phyloP scores from a whole-genome alignment of 148 eudicot genomes.

The Silene uniflora region DNA sequence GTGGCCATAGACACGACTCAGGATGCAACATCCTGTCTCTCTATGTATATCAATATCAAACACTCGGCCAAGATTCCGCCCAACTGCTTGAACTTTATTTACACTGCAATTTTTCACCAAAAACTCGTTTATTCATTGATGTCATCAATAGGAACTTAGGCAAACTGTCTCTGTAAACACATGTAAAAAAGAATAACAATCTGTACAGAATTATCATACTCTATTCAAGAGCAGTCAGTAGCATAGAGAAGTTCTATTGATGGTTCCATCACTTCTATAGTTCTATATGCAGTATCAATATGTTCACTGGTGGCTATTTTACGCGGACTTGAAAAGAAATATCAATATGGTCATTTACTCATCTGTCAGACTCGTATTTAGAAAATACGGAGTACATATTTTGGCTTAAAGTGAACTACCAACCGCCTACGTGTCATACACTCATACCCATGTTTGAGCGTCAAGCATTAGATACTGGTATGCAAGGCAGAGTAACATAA shows the following conservation, averaged over 20 bases:
- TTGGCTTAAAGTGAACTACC: background rate
- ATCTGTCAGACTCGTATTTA: too few relatives aligned
- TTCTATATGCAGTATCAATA: too few relatives aligned
- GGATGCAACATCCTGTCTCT: background rate
- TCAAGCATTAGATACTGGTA: background rate
- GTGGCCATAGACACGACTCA: background rate
- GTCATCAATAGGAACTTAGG: background rate
- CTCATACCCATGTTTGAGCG: background rate
- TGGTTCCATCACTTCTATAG: too few relatives aligned
- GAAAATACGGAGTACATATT: background rate
- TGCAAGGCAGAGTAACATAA: too few relatives aligned
- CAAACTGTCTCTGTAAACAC: background rate
- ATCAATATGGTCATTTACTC: too few relatives aligned
- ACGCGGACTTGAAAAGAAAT: too few relatives aligned
- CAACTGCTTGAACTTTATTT: background rate
- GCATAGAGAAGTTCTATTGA: too few relatives aligned
- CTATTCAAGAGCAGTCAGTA: too few relatives aligned
- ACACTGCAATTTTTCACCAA: background rate
- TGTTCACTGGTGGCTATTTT: too few relatives aligned
- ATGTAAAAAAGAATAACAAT: too few relatives aligned
- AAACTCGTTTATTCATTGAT: background rate
- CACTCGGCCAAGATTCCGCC: background rate
- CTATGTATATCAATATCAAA: background rate
- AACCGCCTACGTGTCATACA: too few relatives aligned
- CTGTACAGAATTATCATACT: too few relatives aligned